These are phyloP conservation scores for Stachybotrys echinatus DNA, from an alignment of 2,329 filamentous ascomycete species.

Conservation along the genomic window DNA sequence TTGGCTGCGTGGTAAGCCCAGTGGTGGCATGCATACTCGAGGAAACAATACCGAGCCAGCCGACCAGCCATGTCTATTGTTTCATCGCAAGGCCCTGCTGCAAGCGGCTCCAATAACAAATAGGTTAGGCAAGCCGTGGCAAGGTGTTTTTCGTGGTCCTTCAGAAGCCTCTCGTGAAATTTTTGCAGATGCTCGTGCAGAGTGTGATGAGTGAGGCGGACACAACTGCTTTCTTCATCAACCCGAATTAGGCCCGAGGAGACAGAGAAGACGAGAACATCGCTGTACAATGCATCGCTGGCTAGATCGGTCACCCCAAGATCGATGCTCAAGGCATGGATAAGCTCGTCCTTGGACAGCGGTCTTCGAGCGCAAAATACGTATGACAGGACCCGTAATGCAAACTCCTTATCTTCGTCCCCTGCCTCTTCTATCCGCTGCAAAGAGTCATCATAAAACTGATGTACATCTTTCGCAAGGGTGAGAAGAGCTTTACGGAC, in stretches of 20 bases:
- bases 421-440: conserved; percentile 5
- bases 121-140: conserved; percentile 6
- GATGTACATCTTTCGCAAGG: conserved; percentile 5
- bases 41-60: conserved; percentile 4
- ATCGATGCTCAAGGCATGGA: conserved; percentile 7
- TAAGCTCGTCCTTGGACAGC: conserved; percentile 6
- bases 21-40: conserved; percentile 5
- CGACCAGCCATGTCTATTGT: conserved; percentile 2
- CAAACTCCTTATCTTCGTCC: conserved; percentile 3
- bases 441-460: conserved; percentile 7
- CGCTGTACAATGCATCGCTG: conserved; percentile 4
- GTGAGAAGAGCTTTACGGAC: conserved; percentile 4
- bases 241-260: conserved; percentile 6
- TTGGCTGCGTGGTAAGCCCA: conserved; percentile 3
- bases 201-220: conserved; percentile 6
- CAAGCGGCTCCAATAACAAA: conserved; percentile 6
- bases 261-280: conserved; percentile 4
- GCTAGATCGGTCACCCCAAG: conserved; percentile 3
- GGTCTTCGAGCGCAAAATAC: conserved; percentile 7
- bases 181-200: conserved; percentile 6
- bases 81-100: conserved; percentile 3
- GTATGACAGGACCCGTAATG: conserved; percentile 4
- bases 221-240: conserved; percentile 4
- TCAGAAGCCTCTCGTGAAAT: conserved; percentile 1
- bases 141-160: conserved; percentile 3